Evolutionary conservation across 2,329 filamentous ascomycete genomes (phyloP).

Genomic region (Epicoccum nigrum): DNA sequence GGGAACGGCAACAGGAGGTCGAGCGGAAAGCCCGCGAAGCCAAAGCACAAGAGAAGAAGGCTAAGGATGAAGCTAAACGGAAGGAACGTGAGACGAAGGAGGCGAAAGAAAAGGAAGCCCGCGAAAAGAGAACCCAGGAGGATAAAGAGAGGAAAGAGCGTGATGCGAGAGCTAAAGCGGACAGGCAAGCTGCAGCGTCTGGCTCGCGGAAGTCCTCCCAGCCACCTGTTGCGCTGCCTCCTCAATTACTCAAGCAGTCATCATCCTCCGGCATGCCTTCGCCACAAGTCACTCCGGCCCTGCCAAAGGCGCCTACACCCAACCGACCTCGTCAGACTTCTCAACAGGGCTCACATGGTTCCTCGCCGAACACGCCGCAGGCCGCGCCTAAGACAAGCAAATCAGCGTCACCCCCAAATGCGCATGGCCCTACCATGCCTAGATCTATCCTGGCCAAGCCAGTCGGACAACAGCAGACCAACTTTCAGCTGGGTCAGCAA

Average conservation of each 20-base stretch:
- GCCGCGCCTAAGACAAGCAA: conserved; percentile 54
- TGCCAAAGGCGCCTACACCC: conserved; percentile 83
- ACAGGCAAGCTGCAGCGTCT: conserved; percentile 41
- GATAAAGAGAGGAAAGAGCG: conserved; percentile 65
- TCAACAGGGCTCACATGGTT: conserved; percentile 74
- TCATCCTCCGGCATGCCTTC: conserved; percentile 66
- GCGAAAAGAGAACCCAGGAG: conserved; percentile 68
- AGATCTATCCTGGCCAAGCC: conserved; percentile 68
- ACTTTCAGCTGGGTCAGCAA: conserved; percentile 63
- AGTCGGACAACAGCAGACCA: conserved; percentile 52
- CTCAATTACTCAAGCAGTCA: conserved; percentile 60
- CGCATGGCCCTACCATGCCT: conserved; percentile 69
- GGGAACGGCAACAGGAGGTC: conserved; percentile 81
- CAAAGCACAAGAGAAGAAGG: conserved; percentile 81
- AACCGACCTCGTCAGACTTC: conserved; percentile 77
- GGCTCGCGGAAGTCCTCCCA: conserved; percentile 46
- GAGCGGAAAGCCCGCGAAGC: conserved; percentile 83
- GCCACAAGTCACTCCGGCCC: conserved; percentile 80
- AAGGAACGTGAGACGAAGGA: conserved; percentile 72
- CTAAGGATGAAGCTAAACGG: conserved; percentile 72
- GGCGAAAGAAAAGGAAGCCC: conserved; percentile 74
- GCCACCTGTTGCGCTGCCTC: conserved; percentile 58
- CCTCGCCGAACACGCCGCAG: conserved; percentile 73
- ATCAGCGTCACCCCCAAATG: conserved; percentile 65
- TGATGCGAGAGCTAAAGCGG: conserved; percentile 59